Base-by-base conservation (phyloP, 177 flowering plant genomes). In the Vitis hybrid region DNA sequence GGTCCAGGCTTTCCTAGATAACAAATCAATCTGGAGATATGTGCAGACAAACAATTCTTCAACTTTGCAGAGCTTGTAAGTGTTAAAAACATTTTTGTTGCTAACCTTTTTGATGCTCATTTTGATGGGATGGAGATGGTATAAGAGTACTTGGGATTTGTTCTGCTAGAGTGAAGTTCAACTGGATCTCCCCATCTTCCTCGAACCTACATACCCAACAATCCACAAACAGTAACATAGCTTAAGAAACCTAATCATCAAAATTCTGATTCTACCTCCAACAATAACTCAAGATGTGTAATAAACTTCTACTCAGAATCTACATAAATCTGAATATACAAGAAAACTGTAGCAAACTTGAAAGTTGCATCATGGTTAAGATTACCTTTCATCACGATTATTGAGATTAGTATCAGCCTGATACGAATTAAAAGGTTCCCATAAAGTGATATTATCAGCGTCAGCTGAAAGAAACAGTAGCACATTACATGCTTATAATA, bases 341-440 rank as follows among this genome's bases (percentile, higher is more conserved):
- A 55, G n/a, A 17, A n/a, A 21, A 45, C 32, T 12, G 17, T 2
- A 26, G 34, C 19, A 9, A 40, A 8, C n/a, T 17, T 54, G 23
- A 67, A 67, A 55, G 10, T 32, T 19, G 23, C 5, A 62, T 56
- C 59, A 23, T 60, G 34, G 52, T 9, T 48, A 14, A 66, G 32
- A 48, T 72, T 65, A 92, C 98, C 97, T 91, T 66, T 94, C 97
- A 75, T 84, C 89, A 23, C 80, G 89, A 79, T 82, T 77, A 73
- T 69, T 78, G 2, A 57, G 56, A 52, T 72, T 67, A 55, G 76
- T 61, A 55, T 79, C 81, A 3, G 79, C 75, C 71, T 76, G 88
- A 67, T 40, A 77, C 2, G 81, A 63, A 74, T 83, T 86, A 71
- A 77, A 82, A 21, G 72, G 83, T 17, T 93, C 97, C 26, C 66